Percentiles rank a stretch among this genome's conserved stretches.
These are phyloP conservation scores for Geoglossum cookeanum DNA, from an alignment of 2,329 filamentous ascomycete species.

Conservation along the genomic window DNA sequence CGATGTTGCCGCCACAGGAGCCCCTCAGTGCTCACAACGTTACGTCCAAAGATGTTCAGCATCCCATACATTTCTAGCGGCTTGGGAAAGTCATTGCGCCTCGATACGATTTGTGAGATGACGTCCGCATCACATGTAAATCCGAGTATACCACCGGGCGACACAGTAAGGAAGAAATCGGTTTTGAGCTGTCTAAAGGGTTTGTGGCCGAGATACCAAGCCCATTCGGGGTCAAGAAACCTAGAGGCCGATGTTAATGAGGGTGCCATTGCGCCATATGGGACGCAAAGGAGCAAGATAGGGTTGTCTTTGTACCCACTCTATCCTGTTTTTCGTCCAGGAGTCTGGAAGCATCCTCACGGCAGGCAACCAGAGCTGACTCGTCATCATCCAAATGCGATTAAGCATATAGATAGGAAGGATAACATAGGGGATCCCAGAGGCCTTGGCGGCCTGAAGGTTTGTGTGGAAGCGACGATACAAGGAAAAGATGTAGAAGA, in stretches of 20 bases:
- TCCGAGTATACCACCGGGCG: conserved; percentile 9
- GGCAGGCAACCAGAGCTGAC: conserved; percentile 25
- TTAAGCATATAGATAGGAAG: conserved; percentile 19
- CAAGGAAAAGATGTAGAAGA: neutral
- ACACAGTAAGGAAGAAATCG: conserved; percentile 15
- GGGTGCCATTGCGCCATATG: conserved; percentile 8
- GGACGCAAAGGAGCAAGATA: neutral
- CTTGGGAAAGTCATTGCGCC: conserved; percentile 16
- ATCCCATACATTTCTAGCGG: conserved; percentile 14
- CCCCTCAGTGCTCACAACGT: conserved; percentile 16
- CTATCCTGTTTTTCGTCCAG: conserved; percentile 25
- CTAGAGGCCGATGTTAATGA: neutral
- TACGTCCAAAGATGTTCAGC: conserved; percentile 16
- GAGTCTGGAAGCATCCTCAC: conserved; percentile 23
- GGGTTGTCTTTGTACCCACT: conserved; percentile 13
- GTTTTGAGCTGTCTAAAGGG: neutral
- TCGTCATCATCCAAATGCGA: conserved; percentile 26
- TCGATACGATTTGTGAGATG: conserved; percentile 12
- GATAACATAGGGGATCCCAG: conserved; percentile 14
- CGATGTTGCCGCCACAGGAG: conserved; percentile 17
- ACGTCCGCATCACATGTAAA: conserved; percentile 15
- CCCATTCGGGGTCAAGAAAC: conserved; percentile 11
- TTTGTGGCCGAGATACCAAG: conserved; percentile 11
- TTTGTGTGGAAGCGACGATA: conserved; percentile 9
- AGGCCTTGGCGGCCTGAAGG: conserved; percentile 13